Evolutionary conservation across 805 yeast species (phyloP).

Genomic region (Ogataea populi-albae): DNA sequence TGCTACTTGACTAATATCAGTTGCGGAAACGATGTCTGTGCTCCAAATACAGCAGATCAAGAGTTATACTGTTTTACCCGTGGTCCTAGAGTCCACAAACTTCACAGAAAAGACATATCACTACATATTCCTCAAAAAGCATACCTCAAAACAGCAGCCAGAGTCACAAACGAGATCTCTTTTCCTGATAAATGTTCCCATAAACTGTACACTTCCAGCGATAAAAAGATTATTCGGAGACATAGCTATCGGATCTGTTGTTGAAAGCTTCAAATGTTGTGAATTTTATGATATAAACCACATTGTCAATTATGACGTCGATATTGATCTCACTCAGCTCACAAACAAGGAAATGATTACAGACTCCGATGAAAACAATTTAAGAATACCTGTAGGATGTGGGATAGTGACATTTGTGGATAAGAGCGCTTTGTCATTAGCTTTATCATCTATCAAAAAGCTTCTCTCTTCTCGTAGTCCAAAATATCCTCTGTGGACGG

Average conservation of each 20-base stretch:
- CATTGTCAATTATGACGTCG: slow-evolving; percentile 36
- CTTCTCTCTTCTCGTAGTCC: slow-evolving; percentile 27
- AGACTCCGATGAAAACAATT: slow-evolving; percentile 29
- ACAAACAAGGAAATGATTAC: slow-evolving; percentile 51
- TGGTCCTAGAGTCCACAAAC: slow-evolving; percentile 37
- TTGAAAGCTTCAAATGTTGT: slow-evolving; percentile 40
- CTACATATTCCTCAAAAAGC: slow-evolving; percentile 66
- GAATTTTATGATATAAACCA: slow-evolving; percentile 32
- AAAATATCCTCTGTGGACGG: slow-evolving; percentile 40
- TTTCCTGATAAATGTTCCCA: slow-evolving; percentile 77
- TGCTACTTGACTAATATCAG: too few relatives aligned
- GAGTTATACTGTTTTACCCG: slow-evolving; percentile 54
- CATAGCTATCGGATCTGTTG: slow-evolving; percentile 62
- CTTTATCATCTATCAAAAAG: slow-evolving; percentile 60
- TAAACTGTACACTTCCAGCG: slow-evolving; percentile 49
- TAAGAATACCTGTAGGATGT: slow-evolving; percentile 67
- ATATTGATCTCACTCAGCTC: slow-evolving; percentile 52
- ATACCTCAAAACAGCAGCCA: slow-evolving; percentile 40
- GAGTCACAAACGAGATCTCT: slow-evolving; percentile 52
- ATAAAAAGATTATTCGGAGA: slow-evolving; percentile 57
- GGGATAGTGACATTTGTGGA: slow-evolving; percentile 76
- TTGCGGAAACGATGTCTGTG: neutral
- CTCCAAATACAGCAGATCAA: slow-evolving; percentile 43
- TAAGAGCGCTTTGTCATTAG: slow-evolving; percentile 60
- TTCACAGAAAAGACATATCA: slow-evolving; percentile 38